Percentiles rank a stretch among this genome's conserved stretches.
phyloP scores from a whole-genome alignment of 2,329 filamentous ascomycete species.

The Aspergillus unguis region DNA sequence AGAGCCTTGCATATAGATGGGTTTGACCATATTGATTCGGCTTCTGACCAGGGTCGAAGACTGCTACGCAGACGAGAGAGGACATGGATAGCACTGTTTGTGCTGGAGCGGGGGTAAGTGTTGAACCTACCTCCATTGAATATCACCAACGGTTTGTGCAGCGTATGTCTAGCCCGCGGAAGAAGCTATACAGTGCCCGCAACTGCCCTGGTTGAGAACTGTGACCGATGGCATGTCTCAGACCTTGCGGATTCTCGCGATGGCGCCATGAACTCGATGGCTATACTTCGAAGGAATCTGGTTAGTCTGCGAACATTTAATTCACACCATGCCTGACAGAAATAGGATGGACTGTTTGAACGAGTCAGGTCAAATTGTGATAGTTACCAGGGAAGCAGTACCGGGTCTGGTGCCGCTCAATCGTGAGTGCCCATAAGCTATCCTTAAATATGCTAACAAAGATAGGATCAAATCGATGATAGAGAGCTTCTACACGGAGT shows the following conservation, averaged over 20 bases:
- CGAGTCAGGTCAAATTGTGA: constrained; percentile 38
- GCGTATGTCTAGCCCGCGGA: constrained; percentile 67
- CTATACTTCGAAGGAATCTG: constrained; percentile 64
- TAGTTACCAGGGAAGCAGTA: constrained; percentile 30
- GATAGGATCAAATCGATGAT: constrained; percentile 56
- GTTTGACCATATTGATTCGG: constrained; percentile 60
- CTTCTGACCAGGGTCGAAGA: constrained; percentile 58
- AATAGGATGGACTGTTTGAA: constrained; percentile 32
- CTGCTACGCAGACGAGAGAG: constrained; percentile 64
- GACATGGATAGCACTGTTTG: constrained; percentile 69
- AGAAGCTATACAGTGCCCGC: constrained; percentile 66
- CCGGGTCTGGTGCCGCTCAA: constrained; percentile 32
- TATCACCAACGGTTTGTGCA: constrained; percentile 18
- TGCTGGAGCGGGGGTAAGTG: constrained; percentile 63
- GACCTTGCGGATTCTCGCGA: constrained; percentile 64
- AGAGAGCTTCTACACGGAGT: constrained; percentile 63
- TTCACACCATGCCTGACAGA: constrained; percentile 9
- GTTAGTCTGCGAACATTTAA: constrained; percentile 37
- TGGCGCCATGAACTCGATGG: constrained; percentile 68
- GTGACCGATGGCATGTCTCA: constrained; percentile 66
- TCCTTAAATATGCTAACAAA: constrained; percentile 8
- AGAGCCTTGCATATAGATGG: constrained; percentile 66
- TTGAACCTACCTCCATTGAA: not conserved
- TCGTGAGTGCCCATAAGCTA: constrained; percentile 19
- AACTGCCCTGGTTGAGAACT: constrained; percentile 63